Base-by-base conservation (phyloP, 2,329 filamentous ascomycete genomes). In the Drechslerella coelobrocha region DNA sequence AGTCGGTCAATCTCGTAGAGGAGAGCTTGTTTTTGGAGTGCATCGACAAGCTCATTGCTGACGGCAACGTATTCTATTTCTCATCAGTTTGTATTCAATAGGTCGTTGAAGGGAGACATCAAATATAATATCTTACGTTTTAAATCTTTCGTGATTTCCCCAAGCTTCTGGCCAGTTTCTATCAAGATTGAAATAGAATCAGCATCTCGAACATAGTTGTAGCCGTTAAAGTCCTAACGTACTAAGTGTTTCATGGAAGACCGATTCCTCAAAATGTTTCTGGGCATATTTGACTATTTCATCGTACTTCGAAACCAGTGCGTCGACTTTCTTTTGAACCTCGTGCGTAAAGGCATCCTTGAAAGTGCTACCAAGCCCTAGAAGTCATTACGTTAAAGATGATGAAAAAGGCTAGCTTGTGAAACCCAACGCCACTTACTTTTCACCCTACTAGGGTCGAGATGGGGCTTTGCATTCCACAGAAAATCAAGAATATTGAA, bases 401-500 rank as follows among this genome's bases (percentile, higher is more conserved):
- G 3, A 19, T 9, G 19, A 39, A 2, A n/a, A 47, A 12, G 5
- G 9, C 4, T 60, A 19, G 17, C n/a, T 24, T 2, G 7, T 3
- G 8, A 24, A 31, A 29, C 24, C 37, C n/a, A 26, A 8, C 24
- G 12, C 21, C 2, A 9, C 31, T n/a, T 41, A 62, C 59, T 45
- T 34, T 69, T 69, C 2, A 62, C 7, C 9, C 57, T 48, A n/a
- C 52, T 69, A 34, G 56, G 51, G 21, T 61, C 57, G 12, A 69
- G 48, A 48, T 69, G 65, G 2, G 65, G 65, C 26, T 34, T 50
- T 19, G 65, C 65, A 31, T 21, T 53, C 65, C 65, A 69, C 10
- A 69, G 52, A 29, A 69, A 69, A 12, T 69, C 57, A 8, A 69
- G 43, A 34, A 69, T 62, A 19, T 24, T 26, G 19, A 62, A 69